phyloP scores from a whole-genome alignment of 2,329 filamentous ascomycete genomes.

The Exophiala xenobiotica region DNA sequence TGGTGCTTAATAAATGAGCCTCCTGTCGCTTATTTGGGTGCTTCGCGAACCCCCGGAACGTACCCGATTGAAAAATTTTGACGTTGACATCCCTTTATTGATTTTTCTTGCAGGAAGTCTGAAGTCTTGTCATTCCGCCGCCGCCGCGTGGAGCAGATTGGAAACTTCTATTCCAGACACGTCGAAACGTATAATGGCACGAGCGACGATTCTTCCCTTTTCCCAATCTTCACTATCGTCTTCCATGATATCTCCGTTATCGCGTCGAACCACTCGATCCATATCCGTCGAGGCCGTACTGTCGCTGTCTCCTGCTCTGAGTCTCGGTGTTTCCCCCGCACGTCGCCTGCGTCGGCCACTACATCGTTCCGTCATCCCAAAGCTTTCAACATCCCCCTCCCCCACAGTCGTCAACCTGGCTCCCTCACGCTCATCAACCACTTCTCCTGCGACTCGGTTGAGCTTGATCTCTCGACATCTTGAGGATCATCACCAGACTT shows the following conservation, averaged over 20 bases:
- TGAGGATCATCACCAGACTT: constrained; percentile 43
- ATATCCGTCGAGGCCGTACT: no score
- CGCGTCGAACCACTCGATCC: constrained; percentile 13
- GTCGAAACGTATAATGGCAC: no score
- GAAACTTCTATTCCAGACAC: no score
- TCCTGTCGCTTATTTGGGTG: neutral
- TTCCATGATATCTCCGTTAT: constrained; percentile 13
- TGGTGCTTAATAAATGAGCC: no score
- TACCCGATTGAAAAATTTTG: neutral
- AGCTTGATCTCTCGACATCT: constrained; percentile 63
- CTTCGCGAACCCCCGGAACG: neutral
- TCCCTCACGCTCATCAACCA: constrained; percentile 42
- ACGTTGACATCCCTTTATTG: no score
- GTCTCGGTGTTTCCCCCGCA: constrained; percentile 18
- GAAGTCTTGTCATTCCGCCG: no score
- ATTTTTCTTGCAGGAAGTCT: no score
- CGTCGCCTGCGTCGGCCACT: constrained; percentile 17
- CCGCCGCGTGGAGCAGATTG: constrained; percentile 1
- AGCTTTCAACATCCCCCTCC: neutral
- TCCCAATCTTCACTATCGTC: constrained; percentile 6
- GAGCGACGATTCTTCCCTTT: constrained; percentile 2
- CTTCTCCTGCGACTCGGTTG: constrained; percentile 47
- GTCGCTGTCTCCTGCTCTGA: constrained; percentile 6
- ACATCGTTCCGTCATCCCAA: neutral
- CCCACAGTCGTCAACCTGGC: constrained; percentile 45